Evolutionary conservation across 352 stramenopile species (phyloP).

Genomic region (Pythium folliculosum): DNA sequence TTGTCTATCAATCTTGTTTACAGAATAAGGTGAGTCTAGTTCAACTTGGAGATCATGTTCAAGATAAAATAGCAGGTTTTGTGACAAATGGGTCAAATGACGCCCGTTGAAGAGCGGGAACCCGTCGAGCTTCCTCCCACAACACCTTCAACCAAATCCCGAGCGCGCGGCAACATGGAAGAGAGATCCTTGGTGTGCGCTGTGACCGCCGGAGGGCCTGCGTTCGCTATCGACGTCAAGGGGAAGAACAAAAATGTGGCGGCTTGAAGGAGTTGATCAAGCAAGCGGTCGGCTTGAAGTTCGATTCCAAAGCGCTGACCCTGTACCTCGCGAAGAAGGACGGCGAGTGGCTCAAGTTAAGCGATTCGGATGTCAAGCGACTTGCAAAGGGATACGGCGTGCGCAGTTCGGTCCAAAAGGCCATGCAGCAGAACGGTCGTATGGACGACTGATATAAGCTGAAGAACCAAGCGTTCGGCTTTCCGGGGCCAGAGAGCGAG

Average conservation of each 20-base stretch:
- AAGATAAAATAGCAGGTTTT: not conserved
- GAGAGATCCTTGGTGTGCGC: not conserved
- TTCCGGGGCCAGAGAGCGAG: too few relatives aligned
- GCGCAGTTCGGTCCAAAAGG: too few relatives aligned
- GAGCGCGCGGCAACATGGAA: not conserved
- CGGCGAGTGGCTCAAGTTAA: not conserved
- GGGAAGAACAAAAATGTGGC: not conserved
- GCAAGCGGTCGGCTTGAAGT: not conserved
- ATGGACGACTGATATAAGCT: too few relatives aligned
- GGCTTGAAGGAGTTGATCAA: not conserved
- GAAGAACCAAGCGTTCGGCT: too few relatives aligned
- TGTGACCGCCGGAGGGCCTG: not conserved
- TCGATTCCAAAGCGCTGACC: not conserved
- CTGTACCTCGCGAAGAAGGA: not conserved
- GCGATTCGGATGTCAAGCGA: not conserved
- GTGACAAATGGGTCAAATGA: not conserved
- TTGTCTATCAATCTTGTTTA: not conserved
- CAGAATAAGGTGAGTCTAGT: not conserved
- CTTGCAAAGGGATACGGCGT: too few relatives aligned
- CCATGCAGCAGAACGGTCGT: too few relatives aligned
- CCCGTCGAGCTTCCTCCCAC: too few relatives aligned
- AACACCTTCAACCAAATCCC: too few relatives aligned
- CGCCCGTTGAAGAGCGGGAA: too few relatives aligned
- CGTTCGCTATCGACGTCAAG: not conserved
- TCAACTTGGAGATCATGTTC: not conserved